phyloP scores from a whole-genome alignment of 768 basidiomycete species.

The Pholiota molesta region DNA sequence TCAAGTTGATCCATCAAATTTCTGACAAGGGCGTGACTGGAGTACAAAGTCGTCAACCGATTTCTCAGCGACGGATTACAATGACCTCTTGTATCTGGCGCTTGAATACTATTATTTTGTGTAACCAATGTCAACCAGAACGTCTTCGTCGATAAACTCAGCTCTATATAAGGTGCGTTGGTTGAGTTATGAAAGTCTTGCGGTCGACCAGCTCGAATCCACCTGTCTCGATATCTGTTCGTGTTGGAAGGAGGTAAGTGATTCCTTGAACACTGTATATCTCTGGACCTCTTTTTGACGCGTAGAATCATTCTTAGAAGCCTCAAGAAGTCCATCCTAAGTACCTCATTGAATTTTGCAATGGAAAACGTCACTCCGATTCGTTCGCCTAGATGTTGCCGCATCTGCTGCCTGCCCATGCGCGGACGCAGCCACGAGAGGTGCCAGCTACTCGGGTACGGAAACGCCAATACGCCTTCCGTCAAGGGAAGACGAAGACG shows the following conservation, averaged over 20 bases:
- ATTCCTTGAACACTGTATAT: background rate
- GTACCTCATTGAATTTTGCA: background rate
- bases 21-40: background rate
- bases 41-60: conserved; percentile 11
- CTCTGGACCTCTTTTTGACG: background rate
- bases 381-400: background rate
- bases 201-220: background rate
- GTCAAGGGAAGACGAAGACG: background rate
- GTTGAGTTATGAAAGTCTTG: conserved; percentile 3
- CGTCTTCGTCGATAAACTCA: background rate
- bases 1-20: background rate
- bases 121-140: conserved; percentile 5
- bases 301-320: background rate
- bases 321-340: background rate
- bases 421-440: conserved; percentile 1
- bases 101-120: background rate
- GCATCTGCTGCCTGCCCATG: background rate
- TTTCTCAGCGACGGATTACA: conserved; percentile 12
- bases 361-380: background rate
- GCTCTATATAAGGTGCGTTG: conserved; percentile 1
- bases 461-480: background rate
- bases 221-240: background rate
- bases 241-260: background rate
- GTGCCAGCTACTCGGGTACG: background rate
- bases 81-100: background rate